Conservation (phyloP, 2,329 filamentous ascomycete species). For the Alternaria consortialis region DNA sequence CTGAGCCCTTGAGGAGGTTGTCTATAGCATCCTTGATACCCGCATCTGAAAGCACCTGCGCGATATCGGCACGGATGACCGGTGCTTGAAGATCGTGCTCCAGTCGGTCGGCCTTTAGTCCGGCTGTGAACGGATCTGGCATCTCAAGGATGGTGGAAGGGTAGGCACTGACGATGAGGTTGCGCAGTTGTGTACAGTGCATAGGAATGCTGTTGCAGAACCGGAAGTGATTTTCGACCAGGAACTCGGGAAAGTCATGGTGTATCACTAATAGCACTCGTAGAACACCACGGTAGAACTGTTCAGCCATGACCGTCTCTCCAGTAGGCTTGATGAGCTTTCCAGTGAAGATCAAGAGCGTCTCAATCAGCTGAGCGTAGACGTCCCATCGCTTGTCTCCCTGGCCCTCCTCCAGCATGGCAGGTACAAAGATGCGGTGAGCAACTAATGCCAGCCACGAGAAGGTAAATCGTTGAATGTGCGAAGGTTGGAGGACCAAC, state of each 20-base stretch:
- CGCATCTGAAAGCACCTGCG: conserved; percentile 59
- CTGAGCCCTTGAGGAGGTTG: conserved; percentile 59
- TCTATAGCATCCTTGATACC: conserved; percentile 65
- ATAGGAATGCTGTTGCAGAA: conserved; percentile 83
- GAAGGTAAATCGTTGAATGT: conserved; percentile 84
- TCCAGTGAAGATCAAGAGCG: conserved; percentile 76
- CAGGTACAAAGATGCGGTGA: conserved; percentile 85
- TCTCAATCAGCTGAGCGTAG: conserved; percentile 77
- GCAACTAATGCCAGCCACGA: conserved; percentile 84
- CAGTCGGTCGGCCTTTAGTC: conserved; percentile 77
- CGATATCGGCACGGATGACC: conserved; percentile 69
- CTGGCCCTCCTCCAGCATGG: conserved; percentile 72
- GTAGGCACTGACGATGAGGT: conserved; percentile 84
- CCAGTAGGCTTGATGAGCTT: conserved; percentile 80
- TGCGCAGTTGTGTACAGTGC: conserved; percentile 86
- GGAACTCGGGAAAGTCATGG: conserved; percentile 93
- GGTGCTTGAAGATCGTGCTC: conserved; percentile 77
- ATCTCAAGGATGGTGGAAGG: conserved; percentile 75
- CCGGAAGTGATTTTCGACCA: conserved; percentile 84
- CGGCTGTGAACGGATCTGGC: conserved; percentile 75
- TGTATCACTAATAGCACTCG: conserved; percentile 86
- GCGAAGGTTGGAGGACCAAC: conserved; percentile 75
- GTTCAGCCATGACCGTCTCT: conserved; percentile 74
- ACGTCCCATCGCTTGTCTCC: conserved; percentile 72
- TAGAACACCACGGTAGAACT: conserved; percentile 83